phyloP scores from a whole-genome alignment of 257 asterid species.

The Mitragyna speciosa region DNA sequence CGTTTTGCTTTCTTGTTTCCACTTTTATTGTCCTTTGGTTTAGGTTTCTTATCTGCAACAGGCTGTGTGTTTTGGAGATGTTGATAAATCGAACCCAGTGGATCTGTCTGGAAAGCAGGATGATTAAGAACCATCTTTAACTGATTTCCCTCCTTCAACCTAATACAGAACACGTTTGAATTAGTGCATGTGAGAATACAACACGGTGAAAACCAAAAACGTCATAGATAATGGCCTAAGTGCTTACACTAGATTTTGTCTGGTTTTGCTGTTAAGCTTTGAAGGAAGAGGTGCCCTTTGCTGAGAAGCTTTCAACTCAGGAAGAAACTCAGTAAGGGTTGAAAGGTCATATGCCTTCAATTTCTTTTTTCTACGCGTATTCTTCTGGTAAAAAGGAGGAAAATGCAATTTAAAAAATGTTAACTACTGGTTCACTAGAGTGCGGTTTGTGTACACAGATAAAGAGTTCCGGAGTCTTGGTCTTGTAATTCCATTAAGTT shows the following conservation, averaged over 20 bases:
- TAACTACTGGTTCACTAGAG: background rate
- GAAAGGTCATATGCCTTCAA: constrained; percentile 72
- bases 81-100: constrained; percentile 64
- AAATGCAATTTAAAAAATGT: background rate
- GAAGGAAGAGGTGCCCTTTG: constrained; percentile 39
- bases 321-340: constrained; percentile 66
- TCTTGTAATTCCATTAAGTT: background rate
- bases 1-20: constrained; percentile 45
- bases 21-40: constrained; percentile 38
- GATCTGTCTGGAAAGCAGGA: constrained; percentile 66
- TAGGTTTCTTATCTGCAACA: constrained; percentile 45
- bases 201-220: background rate
- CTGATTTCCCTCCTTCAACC: constrained; percentile 68
- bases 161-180: constrained; percentile 24
- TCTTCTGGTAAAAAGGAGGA: constrained; percentile 41
- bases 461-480: background rate
- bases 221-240: background rate
- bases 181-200: constrained; percentile 18
- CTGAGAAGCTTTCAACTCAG: constrained; percentile 46
- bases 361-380: constrained; percentile 51
- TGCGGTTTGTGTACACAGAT: background rate
- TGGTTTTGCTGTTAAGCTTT: constrained; percentile 62
- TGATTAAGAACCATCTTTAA: constrained; percentile 56
- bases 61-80: constrained; percentile 80
- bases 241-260: constrained; percentile 67